phyloP scores from a whole-genome alignment of 2,329 filamentous ascomycete genomes.

The Thelonectria rubi region DNA sequence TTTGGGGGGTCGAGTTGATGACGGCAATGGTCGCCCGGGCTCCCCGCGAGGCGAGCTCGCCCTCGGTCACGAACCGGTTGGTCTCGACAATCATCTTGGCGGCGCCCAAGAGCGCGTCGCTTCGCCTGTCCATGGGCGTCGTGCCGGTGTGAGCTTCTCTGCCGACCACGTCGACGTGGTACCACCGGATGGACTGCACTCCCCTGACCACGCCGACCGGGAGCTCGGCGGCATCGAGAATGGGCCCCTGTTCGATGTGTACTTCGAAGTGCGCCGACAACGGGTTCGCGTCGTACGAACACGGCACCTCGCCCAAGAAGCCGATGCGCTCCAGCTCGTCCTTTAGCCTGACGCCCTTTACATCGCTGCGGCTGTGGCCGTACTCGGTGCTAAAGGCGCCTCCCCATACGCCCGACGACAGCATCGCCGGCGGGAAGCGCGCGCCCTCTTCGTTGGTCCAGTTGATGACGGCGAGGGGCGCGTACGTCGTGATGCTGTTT shows the following conservation, averaged over 20 bases:
- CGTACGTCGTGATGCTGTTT: conserved; percentile 71
- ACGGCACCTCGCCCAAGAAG: conserved; percentile 64
- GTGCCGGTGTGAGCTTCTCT: conserved; percentile 35
- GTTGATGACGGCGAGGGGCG: conserved; percentile 76
- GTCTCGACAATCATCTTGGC: conserved; percentile 41
- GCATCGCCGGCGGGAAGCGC: conserved; percentile 79
- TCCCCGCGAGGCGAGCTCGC: background rate
- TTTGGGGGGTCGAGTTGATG: conserved; percentile 57
- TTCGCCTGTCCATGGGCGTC: conserved; percentile 38
- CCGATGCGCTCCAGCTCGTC: conserved; percentile 73
- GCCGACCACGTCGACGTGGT: conserved; percentile 29
- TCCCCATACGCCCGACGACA: conserved; percentile 83
- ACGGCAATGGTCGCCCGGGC: conserved; percentile 41
- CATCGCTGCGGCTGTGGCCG: background rate
- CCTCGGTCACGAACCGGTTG: conserved; percentile 33
- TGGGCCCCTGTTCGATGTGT: conserved; percentile 76
- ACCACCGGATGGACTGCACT: conserved; percentile 35
- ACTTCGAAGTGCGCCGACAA: conserved; percentile 83
- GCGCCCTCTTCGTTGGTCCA: conserved; percentile 86
- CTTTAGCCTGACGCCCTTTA: conserved; percentile 36
- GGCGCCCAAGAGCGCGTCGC: conserved; percentile 41
- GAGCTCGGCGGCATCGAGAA: conserved; percentile 11
- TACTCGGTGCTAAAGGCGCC: background rate
- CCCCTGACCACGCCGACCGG: conserved; percentile 20
- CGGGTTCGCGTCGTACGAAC: conserved; percentile 50